Evolutionary conservation across 2,329 filamentous ascomycete genomes (phyloP).

Genomic region (Xylariaceae sp.): DNA sequence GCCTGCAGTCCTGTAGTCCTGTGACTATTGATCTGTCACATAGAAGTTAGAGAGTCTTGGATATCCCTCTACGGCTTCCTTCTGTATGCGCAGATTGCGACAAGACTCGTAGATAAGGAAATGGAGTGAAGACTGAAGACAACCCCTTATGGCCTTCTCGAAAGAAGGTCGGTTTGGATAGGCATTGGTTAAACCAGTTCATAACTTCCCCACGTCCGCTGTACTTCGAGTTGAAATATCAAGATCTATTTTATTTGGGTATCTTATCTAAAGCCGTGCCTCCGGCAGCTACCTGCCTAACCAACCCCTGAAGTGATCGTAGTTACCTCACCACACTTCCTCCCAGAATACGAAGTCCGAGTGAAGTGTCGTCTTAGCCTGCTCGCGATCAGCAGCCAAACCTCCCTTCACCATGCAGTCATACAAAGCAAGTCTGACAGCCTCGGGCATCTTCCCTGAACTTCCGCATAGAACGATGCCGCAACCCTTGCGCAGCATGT

Average conservation of each 20-base stretch:
- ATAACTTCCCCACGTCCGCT: too few relatives aligned
- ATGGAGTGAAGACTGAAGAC: too few relatives aligned
- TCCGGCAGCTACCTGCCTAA: neutral
- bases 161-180: too few relatives aligned
- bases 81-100: too few relatives aligned
- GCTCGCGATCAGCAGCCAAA: constrained; percentile 32
- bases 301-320: neutral
- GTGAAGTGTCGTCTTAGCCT: constrained; percentile 34
- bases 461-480: constrained; percentile 53
- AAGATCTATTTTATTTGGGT: neutral
- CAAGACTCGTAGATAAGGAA: too few relatives aligned
- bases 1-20: too few relatives aligned
- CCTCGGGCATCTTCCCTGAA: constrained; percentile 53
- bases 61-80: too few relatives aligned
- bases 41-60: too few relatives aligned
- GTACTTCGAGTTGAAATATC: too few relatives aligned
- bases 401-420: constrained; percentile 42
- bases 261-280: neutral
- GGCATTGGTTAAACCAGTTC: too few relatives aligned
- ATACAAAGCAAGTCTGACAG: constrained; percentile 48
- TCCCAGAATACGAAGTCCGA: constrained; percentile 42
- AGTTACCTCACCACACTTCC: constrained; percentile 49
- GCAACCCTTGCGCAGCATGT: constrained; percentile 37
- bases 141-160: too few relatives aligned
- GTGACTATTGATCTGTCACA: too few relatives aligned